These are phyloP conservation scores for Laguncularia racemosa DNA, from an alignment of 345 rosid species.

Conservation along the genomic window DNA sequence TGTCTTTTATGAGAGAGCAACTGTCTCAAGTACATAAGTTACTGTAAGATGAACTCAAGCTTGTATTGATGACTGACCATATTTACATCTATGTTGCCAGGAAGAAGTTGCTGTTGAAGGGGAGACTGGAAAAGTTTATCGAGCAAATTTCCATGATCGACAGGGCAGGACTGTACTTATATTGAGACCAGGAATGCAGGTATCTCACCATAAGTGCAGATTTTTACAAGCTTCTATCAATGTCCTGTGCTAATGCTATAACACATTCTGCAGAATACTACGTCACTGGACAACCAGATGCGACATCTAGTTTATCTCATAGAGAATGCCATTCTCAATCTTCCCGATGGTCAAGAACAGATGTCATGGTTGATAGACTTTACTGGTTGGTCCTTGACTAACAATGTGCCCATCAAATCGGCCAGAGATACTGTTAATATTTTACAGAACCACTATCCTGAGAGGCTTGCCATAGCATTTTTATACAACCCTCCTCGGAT, in stretches of 20 bases:
- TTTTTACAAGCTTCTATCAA: slow-evolving; percentile 4
- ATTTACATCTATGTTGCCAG: slow-evolving; percentile 25
- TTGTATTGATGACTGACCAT: not conserved
- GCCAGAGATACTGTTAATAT: slow-evolving; percentile 71
- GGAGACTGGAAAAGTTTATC: slow-evolving; percentile 82
- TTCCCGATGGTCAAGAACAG: slow-evolving; percentile 87
- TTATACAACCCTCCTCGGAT: slow-evolving; percentile 90
- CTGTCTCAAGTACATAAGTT: not conserved
- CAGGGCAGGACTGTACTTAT: slow-evolving; percentile 80
- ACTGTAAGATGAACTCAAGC: not conserved
- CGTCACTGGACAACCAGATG: slow-evolving; percentile 52
- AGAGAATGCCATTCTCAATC: slow-evolving; percentile 86
- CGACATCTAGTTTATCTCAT: slow-evolving; percentile 81
- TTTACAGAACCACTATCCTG: slow-evolving; percentile 88
- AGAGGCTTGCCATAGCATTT: slow-evolving; percentile 84
- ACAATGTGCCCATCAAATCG: slow-evolving; percentile 61
- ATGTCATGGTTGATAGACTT: slow-evolving; percentile 96
- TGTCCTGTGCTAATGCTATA: slow-evolving; percentile 2
- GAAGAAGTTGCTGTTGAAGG: slow-evolving; percentile 74
- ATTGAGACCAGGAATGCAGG: slow-evolving; percentile 88
- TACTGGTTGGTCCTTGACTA: slow-evolving; percentile 73
- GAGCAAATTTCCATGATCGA: slow-evolving; percentile 85
- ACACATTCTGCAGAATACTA: slow-evolving; percentile 60
- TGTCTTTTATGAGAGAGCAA: no score
- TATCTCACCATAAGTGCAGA: slow-evolving; percentile 10